Percentiles rank a stretch among this genome's conserved stretches.
Conservation (phyloP, 305 asterid genomes). For the Euphrasia arctica region DNA sequence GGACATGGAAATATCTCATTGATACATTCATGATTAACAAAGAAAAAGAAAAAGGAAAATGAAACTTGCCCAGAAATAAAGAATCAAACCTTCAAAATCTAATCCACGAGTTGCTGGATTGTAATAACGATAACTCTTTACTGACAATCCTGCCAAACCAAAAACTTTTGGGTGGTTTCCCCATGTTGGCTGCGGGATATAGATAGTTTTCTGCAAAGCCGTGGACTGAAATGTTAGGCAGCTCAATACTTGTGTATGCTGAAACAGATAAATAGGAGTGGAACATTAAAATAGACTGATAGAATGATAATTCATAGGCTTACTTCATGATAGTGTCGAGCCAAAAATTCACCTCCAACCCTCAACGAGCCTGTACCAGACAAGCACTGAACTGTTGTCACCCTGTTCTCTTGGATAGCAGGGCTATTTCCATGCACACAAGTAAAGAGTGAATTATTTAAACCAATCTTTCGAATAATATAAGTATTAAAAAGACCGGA, state of each 20-base stretch:
- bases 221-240: slow-evolving; percentile 9
- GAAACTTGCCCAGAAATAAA: slow-evolving; percentile 15
- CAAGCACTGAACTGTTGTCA: slow-evolving; percentile 96
- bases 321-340: slow-evolving; percentile 81
- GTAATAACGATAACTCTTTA: slow-evolving; percentile 82
- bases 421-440: slow-evolving; percentile 52
- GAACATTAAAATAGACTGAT: slow-evolving; percentile 8
- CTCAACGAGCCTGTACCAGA: slow-evolving; percentile 98
- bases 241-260: slow-evolving; percentile 12
- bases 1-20: neutral
- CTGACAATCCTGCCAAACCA: slow-evolving; percentile 81
- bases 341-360: slow-evolving; percentile 95
- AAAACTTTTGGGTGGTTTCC: slow-evolving; percentile 94
- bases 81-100: slow-evolving; percentile 64
- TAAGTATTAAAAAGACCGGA: slow-evolving; percentile 10
- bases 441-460: slow-evolving; percentile 20
- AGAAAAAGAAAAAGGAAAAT: neutral
- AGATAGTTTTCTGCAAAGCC: slow-evolving; percentile 65
- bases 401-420: slow-evolving; percentile 88
- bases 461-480: slow-evolving; percentile 9
- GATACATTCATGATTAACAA: neutral
- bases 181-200: slow-evolving; percentile 94
- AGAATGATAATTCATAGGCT: slow-evolving; percentile 22
- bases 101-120: slow-evolving; percentile 96
- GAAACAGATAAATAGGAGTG: slow-evolving; percentile 7